Evolutionary conservation across 208 protist genomes (phyloP), one percentile per base, ranked within the genome.

Genomic region (Jaenimonas drosophilae): DNA sequence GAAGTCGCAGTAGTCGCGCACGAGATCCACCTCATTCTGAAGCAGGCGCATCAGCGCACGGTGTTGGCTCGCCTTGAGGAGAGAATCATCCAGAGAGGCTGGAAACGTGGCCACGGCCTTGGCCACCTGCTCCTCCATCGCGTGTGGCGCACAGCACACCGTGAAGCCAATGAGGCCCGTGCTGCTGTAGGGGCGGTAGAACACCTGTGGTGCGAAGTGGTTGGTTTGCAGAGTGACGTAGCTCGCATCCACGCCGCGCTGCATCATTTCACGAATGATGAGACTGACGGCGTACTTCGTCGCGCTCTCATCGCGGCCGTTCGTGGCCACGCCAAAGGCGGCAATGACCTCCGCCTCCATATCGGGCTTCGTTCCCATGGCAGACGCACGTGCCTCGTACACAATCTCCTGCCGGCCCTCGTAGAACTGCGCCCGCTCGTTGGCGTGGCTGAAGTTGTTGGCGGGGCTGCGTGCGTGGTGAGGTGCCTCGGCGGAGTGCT

Each of bases 1-100:
- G 55, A 91, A 91, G 61, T 87, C 78, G 44, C 62, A 70, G 67
- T 91, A 91, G 54, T 91, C 78, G 17, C 76, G 78, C 32, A 59
- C 36, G 60, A 74, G 66, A 25, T 84, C 76, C 25, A 70, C 34
- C 42, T 86, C 56, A 31, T 81, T 70, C 4, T 68, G 30, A 41
- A 53, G 33, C 38, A 88, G 42, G 25, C 61, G 59, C 42, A 77
- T 34, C 12, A 53, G 43, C 1, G 83, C 83, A 24, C 70, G 67
- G 37, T 58, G 50, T 33, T 58, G 41, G 37, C 61, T 76, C 4
- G 47, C 61, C 24, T 45, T 41, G 17, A 79, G 36, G 33, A 46
- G 62, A 16, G 48, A 39, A 1, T 62, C 55, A 14, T 64, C 60
- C 16, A 86, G 34, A 17, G 47, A 32, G 0, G 51, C 50, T 30